These are phyloP conservation scores for Calocybe gangraenosa DNA, from an alignment of 768 basidiomycete species.

Conservation along the genomic window DNA sequence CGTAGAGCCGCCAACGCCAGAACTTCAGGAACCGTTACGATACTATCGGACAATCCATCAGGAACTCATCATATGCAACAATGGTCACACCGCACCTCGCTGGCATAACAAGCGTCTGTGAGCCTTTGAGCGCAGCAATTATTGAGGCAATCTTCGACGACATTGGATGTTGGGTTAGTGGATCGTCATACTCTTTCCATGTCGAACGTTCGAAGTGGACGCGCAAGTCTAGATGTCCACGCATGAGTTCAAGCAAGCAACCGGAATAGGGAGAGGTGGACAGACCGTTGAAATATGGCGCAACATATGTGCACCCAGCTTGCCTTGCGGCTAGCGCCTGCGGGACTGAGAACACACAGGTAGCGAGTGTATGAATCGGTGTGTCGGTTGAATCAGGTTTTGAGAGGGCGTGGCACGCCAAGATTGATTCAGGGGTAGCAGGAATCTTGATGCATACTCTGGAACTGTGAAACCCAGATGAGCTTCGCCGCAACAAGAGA, in stretches of 20 bases:
- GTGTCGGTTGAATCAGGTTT: slow-evolving; percentile 17
- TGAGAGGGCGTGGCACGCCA: slow-evolving; percentile 44
- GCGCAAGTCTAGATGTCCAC: slow-evolving; percentile 30
- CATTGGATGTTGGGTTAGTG: slow-evolving; percentile 39
- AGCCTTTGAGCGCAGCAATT: slow-evolving; percentile 31
- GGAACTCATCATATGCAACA: no score
- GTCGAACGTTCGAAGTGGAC: slow-evolving; percentile 40
- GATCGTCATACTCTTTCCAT: slow-evolving; percentile 34
- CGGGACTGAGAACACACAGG: slow-evolving; percentile 49
- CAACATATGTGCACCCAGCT: slow-evolving; percentile 47
- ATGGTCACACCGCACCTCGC: slow-evolving; percentile 47
- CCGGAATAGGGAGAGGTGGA: background rate
- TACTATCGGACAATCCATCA: slow-evolving; percentile 21
- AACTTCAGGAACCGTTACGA: slow-evolving; percentile 37
- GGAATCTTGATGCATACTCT: slow-evolving; percentile 61
- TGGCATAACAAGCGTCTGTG: slow-evolving; percentile 44
- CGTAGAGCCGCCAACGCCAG: slow-evolving; percentile 35
- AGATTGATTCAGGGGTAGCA: slow-evolving; percentile 45
- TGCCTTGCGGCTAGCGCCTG: slow-evolving; percentile 54
- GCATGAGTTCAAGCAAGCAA: background rate
- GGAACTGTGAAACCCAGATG: slow-evolving; percentile 30
- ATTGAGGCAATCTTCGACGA: slow-evolving; percentile 34
- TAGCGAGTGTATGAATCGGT: slow-evolving; percentile 47
- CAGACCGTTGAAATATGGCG: slow-evolving; percentile 55
- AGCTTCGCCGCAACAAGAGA: no score